Percentiles rank a stretch among this genome's conserved stretches.
phyloP scores from a whole-genome alignment of 176 grass and related monocot genomes.

The Urochloa ruziziensis region DNA sequence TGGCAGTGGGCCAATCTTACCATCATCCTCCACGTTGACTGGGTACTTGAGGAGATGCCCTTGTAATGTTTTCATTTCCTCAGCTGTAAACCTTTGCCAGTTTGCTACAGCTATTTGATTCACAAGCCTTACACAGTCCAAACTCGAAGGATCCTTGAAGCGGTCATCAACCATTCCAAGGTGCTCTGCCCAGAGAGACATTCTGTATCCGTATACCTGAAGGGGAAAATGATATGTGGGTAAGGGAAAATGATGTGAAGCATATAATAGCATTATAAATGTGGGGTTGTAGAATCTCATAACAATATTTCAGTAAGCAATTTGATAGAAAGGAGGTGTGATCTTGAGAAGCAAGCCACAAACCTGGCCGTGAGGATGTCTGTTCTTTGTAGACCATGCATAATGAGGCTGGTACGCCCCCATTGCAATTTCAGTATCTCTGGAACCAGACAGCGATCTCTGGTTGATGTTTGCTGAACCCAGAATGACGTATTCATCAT shows the following conservation, averaged over 20 bases:
- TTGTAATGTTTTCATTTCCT: slow-evolving; percentile 50
- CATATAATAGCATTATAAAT: background rate
- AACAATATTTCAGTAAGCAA: background rate
- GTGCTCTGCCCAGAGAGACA: slow-evolving; percentile 88
- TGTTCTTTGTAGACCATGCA: slow-evolving; percentile 60
- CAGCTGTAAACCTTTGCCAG: slow-evolving; percentile 54
- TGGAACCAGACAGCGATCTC: slow-evolving; percentile 79
- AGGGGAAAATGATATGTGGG: background rate
- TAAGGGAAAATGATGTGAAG: background rate
- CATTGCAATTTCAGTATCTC: slow-evolving; percentile 99
- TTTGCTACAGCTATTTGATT: slow-evolving; percentile 73
- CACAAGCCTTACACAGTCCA: slow-evolving; percentile 63
- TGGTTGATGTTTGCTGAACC: slow-evolving; percentile 99
- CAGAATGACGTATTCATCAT: slow-evolving; percentile 87
- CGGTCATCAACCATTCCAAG: slow-evolving; percentile 54
- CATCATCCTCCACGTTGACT: slow-evolving; percentile 67
- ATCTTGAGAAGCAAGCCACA: background rate
- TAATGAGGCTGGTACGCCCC: slow-evolving; percentile 92
- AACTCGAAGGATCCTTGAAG: slow-evolving; percentile 63
- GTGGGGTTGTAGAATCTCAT: background rate
- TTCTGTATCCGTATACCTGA: slow-evolving; percentile 92
- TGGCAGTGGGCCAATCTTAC: slow-evolving; percentile 45
- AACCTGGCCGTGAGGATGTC: slow-evolving; percentile 89
- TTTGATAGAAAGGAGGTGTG: background rate
- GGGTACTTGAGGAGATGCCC: slow-evolving; percentile 91